phyloP scores from a whole-genome alignment of 78 protist genomes.

The Speleostelium caveatum region DNA sequence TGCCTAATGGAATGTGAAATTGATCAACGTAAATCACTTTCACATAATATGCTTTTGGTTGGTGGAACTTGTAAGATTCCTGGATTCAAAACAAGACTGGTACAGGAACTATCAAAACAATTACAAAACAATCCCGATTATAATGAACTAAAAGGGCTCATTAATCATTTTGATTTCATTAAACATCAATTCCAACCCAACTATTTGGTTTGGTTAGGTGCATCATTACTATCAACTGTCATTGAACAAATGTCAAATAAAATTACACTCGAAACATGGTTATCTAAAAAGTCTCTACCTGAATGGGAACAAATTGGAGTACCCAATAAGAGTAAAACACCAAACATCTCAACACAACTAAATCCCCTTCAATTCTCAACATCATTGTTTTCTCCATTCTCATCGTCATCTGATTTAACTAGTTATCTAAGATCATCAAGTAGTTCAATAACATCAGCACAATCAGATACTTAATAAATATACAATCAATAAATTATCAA shows the following conservation, averaged over 20 bases:
- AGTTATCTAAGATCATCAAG: not conserved
- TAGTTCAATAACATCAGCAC: no score
- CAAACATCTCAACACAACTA: not conserved
- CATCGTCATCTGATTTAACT: slow-evolving; percentile 22
- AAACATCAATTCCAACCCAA: slow-evolving; percentile 51
- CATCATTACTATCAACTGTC: slow-evolving; percentile 14
- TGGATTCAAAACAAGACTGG: slow-evolving; percentile 43
- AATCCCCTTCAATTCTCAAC: slow-evolving; percentile 32
- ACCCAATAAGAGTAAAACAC: not conserved
- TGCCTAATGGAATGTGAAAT: slow-evolving; percentile 18
- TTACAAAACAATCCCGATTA: not conserved
- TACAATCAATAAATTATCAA: no score
- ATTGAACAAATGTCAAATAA: not conserved
- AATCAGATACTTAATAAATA: no score
- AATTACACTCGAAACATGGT: not conserved
- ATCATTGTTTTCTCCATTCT: slow-evolving; percentile 24
- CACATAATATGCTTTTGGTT: slow-evolving; percentile 34
- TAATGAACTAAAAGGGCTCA: not conserved
- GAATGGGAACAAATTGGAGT: not conserved
- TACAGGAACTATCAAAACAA: not conserved
- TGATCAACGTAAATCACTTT: slow-evolving; percentile 44
- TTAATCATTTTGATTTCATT: slow-evolving; percentile 27
- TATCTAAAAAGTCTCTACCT: not conserved
- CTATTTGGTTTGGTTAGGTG: slow-evolving; percentile 69
- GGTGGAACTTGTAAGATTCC: slow-evolving; percentile 60